Base-by-base conservation (phyloP, 148 eudicot genomes). In the Selenicereus undatus region DNA sequence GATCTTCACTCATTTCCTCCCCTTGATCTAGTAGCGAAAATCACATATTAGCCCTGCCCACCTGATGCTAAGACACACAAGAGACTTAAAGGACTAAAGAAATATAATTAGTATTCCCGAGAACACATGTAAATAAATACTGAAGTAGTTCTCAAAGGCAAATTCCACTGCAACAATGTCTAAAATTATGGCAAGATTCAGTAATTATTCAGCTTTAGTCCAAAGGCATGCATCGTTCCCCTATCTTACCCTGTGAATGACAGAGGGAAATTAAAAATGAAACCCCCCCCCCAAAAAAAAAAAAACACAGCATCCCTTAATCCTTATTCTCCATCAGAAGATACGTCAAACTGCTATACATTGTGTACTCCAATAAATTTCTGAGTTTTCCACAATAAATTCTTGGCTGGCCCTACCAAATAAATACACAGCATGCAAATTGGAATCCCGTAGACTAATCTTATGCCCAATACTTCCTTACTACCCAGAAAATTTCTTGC, bases 351-450 rank as follows among this genome's bases (percentile, higher is more conserved):
- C 13, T 9, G 3, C 22, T 71, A 12, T 21, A 2, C 16, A 20
- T 45, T 74, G 11, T n/a, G 5, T 24, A 45, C 5, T 26, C 45
- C 9, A 22, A 42, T 39, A 4, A 71, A 26, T 5, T 14, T 26
- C 11, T 71, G 8, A 35, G n/a, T 18, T 71, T 17, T 39, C 5
- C 48, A 16, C 20, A 16, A 18, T 16, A 10, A 69, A 30, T 30
- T 71, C 24, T 32, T 20, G n/a, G 45, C 11, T 72, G 75, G 27
- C 27, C 75, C 52, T 39, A 72, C 75, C 29, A 72, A 72, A 72
- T 39, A 72, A 72, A 72, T 72, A 43, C 21, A 75, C n/a, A 52
- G 36, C 77, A 51, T 29, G 32, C 18, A 75, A 52, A 75, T 30
- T 56, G 27, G 21, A 50, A 52, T 65, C 43, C 66, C 30, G 42